Evolutionary conservation across 2,329 filamentous ascomycete species (phyloP).

Genomic region (Penicillium sp.): DNA sequence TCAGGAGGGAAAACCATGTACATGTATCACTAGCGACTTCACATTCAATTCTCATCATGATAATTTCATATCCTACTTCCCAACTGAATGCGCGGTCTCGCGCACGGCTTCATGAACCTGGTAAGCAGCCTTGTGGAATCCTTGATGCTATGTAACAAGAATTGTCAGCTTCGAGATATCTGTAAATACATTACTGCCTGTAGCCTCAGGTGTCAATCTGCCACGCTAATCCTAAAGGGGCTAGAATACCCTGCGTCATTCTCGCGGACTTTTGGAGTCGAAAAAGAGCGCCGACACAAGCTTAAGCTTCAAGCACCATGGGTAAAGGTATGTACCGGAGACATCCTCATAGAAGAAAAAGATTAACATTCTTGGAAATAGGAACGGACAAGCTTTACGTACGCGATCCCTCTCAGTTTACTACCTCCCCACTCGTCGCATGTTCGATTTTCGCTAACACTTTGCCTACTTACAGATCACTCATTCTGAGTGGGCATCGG

Average conservation of each 20-base stretch:
- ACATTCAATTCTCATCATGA: not conserved
- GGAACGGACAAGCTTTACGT: constrained; percentile 53
- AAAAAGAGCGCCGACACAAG: constrained; percentile 4
- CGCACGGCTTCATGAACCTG: no score
- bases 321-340: constrained; percentile 26
- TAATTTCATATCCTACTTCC: not conserved
- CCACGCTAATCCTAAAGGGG: constrained; percentile 13
- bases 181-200: not conserved
- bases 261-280: constrained; percentile 10
- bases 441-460: constrained; percentile 18
- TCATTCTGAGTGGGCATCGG: constrained; percentile 94
- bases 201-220: not conserved
- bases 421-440: constrained; percentile 5
- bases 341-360: not conserved
- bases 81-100: not conserved
- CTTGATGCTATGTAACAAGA: no score
- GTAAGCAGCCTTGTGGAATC: no score
- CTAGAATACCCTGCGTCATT: constrained; percentile 19
- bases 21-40: constrained; percentile 4
- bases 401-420: constrained; percentile 20
- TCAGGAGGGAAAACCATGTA: not conserved
- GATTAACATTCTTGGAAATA: constrained; percentile 18
- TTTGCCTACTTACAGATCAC: constrained; percentile 63
- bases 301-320: constrained; percentile 21
- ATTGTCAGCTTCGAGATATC: no score